Evolutionary conservation across 2,329 filamentous ascomycete species (phyloP).

Genomic region (Torrubiellomyces zombiae): DNA sequence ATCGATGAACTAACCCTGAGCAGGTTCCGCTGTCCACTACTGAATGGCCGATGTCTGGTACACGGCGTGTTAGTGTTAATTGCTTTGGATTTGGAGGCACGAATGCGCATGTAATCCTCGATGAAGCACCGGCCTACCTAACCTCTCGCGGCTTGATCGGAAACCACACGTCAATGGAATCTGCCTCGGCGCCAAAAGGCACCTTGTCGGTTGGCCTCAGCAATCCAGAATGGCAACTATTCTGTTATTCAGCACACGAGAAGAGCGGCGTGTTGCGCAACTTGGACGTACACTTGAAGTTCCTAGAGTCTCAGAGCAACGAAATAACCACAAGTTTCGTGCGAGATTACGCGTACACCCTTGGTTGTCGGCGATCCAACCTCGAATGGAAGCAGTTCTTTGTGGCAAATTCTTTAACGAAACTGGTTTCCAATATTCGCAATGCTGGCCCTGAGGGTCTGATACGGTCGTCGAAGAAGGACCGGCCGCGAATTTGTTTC

Average conservation of each 20-base stretch:
- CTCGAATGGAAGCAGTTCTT: constrained; percentile 25
- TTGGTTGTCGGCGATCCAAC: constrained; percentile 25
- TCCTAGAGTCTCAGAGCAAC: constrained; percentile 9
- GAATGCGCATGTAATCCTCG: constrained; percentile 35
- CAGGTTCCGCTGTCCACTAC: constrained; percentile 23
- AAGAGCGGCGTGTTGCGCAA: constrained; percentile 20
- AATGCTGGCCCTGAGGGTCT: constrained; percentile 6
- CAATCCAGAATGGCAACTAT: constrained; percentile 20
- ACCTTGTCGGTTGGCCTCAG: too few relatives aligned
- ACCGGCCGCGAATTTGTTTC: constrained; percentile 19
- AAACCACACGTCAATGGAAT: constrained; percentile 17
- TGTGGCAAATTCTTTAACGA: constrained; percentile 16
- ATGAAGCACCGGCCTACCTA: constrained; percentile 27
- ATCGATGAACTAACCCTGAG: constrained; percentile 2
- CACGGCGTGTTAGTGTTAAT: constrained; percentile 35
- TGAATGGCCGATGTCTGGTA: constrained; percentile 25
- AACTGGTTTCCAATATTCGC: constrained; percentile 16
- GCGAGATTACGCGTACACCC: constrained; percentile 27
- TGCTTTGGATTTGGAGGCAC: constrained; percentile 43
- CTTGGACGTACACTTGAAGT: constrained; percentile 17
- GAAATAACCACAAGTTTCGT: constrained; percentile 9
- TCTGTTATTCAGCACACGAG: constrained; percentile 27
- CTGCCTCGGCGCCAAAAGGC: neutral
- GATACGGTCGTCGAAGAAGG: constrained; percentile 11
- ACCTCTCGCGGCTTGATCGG: constrained; percentile 15